A percentile compares a stretch with the other conserved stretches of the same genome.
Evolutionary conservation across 1,139 yeast genomes (phyloP).

Genomic region (Suhomyces taliae): DNA sequence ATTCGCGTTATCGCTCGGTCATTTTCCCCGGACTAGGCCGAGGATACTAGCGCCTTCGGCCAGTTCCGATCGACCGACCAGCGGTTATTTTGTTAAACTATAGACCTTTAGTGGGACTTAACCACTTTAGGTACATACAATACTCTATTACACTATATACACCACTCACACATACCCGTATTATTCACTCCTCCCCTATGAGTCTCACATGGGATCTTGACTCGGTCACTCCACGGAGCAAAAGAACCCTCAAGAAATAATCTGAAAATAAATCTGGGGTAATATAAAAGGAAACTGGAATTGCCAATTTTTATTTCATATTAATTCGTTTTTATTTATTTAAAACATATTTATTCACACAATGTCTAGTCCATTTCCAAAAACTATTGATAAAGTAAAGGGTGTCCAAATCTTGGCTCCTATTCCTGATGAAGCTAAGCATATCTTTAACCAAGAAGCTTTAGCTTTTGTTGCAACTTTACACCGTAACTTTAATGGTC

Average conservation of each 20-base stretch:
- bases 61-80: too few relatives aligned
- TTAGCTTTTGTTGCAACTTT: conserved; percentile 70
- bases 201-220: conserved; percentile 2
- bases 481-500: conserved; percentile 67
- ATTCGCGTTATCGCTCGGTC: too few relatives aligned
- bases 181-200: too few relatives aligned
- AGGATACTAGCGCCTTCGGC: too few relatives aligned
- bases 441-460: conserved; percentile 67
- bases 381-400: conserved; percentile 50
- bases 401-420: conserved; percentile 70
- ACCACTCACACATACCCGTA: too few relatives aligned
- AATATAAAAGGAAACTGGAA: conserved; percentile 1
- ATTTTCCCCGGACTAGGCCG: too few relatives aligned
- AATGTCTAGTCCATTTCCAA: conserved; percentile 56
- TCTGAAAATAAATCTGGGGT: conserved; percentile 3
- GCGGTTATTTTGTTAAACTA: too few relatives aligned
- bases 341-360: not conserved
- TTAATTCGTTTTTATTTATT: not conserved
- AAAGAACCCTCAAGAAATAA: too few relatives aligned
- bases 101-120: too few relatives aligned
- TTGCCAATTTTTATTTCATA: not conserved
- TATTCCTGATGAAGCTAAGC: conserved; percentile 57
- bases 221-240: conserved; percentile 3
- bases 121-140: too few relatives aligned
- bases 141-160: too few relatives aligned